phyloP scores from a whole-genome alignment of 257 asterid genomes.

The Salvia miltiorrhiza region DNA sequence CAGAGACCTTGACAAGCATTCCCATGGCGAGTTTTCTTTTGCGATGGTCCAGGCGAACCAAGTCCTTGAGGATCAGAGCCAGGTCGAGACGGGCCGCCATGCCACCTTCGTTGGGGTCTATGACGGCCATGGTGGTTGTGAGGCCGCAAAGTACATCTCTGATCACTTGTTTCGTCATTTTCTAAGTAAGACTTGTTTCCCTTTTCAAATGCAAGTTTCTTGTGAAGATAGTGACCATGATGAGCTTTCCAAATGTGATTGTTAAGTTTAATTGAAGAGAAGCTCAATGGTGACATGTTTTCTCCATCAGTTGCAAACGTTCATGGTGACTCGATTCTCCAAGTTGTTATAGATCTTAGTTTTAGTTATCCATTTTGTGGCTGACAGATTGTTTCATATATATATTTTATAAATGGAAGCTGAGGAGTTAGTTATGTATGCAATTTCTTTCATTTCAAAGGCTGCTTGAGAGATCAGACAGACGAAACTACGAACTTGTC shows the following conservation, averaged over 20 bases:
- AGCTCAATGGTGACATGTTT: neutral
- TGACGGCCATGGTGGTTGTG: slow-evolving; percentile 91
- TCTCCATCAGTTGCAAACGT: neutral
- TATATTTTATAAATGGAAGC: neutral
- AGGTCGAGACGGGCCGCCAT: slow-evolving; percentile 57
- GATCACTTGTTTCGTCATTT: slow-evolving; percentile 54
- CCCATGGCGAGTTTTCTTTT: slow-evolving; percentile 71
- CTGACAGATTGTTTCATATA: neutral
- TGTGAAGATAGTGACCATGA: neutral
- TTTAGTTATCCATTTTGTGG: neutral
- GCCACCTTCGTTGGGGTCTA: slow-evolving; percentile 78
- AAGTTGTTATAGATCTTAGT: neutral
- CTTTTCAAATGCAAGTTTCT: neutral
- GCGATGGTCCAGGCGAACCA: slow-evolving; percentile 73
- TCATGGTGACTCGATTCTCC: neutral
- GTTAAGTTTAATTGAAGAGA: neutral
- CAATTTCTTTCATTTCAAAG: neutral
- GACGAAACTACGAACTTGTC: neutral
- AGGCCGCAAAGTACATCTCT: slow-evolving; percentile 55
- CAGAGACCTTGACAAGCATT: slow-evolving; percentile 76
- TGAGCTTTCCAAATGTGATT: neutral
- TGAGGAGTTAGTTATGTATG: neutral
- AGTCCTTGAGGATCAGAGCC: slow-evolving; percentile 71
- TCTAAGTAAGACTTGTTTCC: slow-evolving; percentile 44
- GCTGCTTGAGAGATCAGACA: slow-evolving; percentile 9